Evolutionary conservation across 306 rosid species (phyloP), one percentile per base, ranked within the genome.

Genomic region (Argentina anserina): DNA sequence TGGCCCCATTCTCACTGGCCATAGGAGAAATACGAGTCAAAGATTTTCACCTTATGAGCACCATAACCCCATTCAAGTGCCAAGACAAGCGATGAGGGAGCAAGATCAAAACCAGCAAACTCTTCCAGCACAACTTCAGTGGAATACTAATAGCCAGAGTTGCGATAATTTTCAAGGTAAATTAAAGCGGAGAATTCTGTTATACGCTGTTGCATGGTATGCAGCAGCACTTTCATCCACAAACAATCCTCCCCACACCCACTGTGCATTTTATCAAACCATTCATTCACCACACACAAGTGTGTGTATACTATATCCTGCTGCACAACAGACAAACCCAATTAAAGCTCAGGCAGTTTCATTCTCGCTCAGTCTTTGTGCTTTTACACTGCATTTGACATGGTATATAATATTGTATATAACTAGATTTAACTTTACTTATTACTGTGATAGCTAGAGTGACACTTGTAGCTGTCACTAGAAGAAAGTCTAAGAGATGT

Each of bases 131-230:
- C 75, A 26, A 2, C 46, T 53, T 9, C 59, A 62, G 39, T 25
- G 33, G 41, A 28, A 56, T 21, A 61, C 40, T 61, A 53, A 23
- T 23, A 3, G 52, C 65, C 67, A 56, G 29, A 40, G 40, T 56
- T 53, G 13, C 29, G 66, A 56, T 25, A 71, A 10, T 41, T 9
- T 5, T 71, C 53, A 40, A 55, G 75, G 75, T 71, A 55, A n/a
- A n/a, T n/a, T n/a, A n/a, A n/a, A n/a, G n/a, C n/a, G n/a, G n/a
- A n/a, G n/a, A n/a, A n/a, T n/a, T n/a, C n/a, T n/a, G n/a, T n/a
- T n/a, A n/a, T n/a, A n/a, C n/a, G n/a, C n/a, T n/a, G n/a, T n/a
- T n/a, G n/a, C n/a, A n/a, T n/a, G n/a, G n/a, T n/a, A n/a, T n/a
- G n/a, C n/a, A n/a, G n/a, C n/a, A n/a, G n/a, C n/a, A n/a, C n/a